Evolutionary conservation across 148 eudicot species (phyloP), one percentile per base, ranked within the genome.

Genomic region (Nyssa sinensis): DNA sequence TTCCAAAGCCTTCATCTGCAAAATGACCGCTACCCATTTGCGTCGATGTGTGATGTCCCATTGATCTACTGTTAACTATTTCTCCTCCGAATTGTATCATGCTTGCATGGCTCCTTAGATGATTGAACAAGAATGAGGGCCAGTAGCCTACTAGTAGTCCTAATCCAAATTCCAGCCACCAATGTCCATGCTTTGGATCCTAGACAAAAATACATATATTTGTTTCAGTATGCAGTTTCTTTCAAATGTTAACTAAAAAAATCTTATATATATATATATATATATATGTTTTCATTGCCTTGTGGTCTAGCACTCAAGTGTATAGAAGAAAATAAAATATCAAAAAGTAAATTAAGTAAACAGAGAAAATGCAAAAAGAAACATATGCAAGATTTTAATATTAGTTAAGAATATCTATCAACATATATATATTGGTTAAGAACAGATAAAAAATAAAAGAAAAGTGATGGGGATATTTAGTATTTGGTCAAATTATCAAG

Each of bases 41-140:
- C 33, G 99, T 96, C 24, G 91, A 82, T 12, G 99, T 96, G 86
- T 96, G 99, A 53, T 61, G 81, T 37, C 99, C 99, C 66, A 32
- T 81, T 49, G 99, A 88, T 39, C 87, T 66, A 21, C 78, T 66
- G 75, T 93, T 96, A 5, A 96, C 97, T 64, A 95, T 86, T 55
- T 96, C 99, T 30, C 99, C 99, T 74, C 99, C 99, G 64, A 93
- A 96, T 67, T 95, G 99, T 64, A 93, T 75, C 99, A 95, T 96
- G 84, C 88, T 89, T 49, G 98, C 98, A 64, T 89, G 94, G 58
- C 60, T 67, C 65, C 88, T 82, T 24, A 96, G 34, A 69, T 96
- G 99, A 69, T 89, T 93, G 75, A 96, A 96, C 78, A 96, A 74
- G 70, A 84, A 82, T 59, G 85, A 83, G 12, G 99, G 99, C 99